These are phyloP conservation scores for Acorus gramineus DNA, from an alignment of 106 monocot genomes.

Conservation along the genomic window DNA sequence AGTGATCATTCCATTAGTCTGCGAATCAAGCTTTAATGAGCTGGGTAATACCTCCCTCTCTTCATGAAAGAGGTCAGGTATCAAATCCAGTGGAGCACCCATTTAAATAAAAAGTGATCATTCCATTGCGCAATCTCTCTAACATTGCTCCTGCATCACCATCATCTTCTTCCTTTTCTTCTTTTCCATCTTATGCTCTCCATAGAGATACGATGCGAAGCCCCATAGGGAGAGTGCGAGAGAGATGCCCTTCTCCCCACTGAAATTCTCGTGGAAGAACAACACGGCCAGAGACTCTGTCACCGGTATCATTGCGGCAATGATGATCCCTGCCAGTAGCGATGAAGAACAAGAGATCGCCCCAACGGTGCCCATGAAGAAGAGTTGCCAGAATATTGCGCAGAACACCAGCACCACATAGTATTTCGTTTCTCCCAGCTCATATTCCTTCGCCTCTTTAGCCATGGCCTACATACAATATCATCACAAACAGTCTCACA, in stretches of 20 bases:
- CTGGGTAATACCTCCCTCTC: too few species aligned
- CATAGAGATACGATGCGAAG: slow-evolving; percentile 48
- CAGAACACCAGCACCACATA: slow-evolving; percentile 34
- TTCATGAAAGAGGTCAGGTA: too few species aligned
- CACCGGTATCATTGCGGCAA: slow-evolving; percentile 45
- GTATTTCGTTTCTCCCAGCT: slow-evolving; percentile 45
- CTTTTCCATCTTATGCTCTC: slow-evolving; percentile 26
- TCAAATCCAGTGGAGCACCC: too few species aligned
- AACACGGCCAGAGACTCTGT: slow-evolving; percentile 38
- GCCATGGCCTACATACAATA: slow-evolving; percentile 27
- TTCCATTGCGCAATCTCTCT: too few species aligned
- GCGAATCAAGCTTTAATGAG: too few species aligned
- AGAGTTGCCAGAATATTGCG: slow-evolving; percentile 42
- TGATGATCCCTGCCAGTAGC: slow-evolving; percentile 58
- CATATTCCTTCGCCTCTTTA: slow-evolving; percentile 41
- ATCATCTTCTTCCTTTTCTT: slow-evolving; percentile 4
- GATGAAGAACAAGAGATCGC: slow-evolving; percentile 45
- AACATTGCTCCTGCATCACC: too few species aligned
- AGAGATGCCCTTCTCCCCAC: slow-evolving; percentile 36
- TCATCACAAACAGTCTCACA: too few species aligned
- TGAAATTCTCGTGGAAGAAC: slow-evolving; percentile 44
- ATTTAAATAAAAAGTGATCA: too few species aligned
- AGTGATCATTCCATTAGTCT: too few species aligned
- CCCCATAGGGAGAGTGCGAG: slow-evolving; percentile 49
- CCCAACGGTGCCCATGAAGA: slow-evolving; percentile 50